Evolutionary conservation across 208 protist species (phyloP), one percentile per base, ranked within the genome.

Genomic region (Trypanosoma congolense): DNA sequence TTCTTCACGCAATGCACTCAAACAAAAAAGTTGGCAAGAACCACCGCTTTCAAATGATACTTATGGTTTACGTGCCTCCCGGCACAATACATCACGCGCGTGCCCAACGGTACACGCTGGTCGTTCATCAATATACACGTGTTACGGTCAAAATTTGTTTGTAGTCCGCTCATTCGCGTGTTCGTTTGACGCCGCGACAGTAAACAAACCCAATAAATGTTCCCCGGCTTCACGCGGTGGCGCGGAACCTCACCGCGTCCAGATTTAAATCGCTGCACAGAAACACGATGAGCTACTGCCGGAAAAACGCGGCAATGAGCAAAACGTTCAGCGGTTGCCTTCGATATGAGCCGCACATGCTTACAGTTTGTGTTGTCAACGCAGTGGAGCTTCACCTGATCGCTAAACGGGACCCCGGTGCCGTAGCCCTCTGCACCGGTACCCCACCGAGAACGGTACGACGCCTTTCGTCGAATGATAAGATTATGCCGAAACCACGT

Each of bases 311-410:
- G 79, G 64, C 83, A 89, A 66, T 93, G 83, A 14, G 89, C 85
- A 56, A 93, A 92, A n/a, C 85, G 85, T 73, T 96, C 85, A 2
- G 73, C 79, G 5, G 82, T 90, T 2, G 83, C 82, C 45, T 85
- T 83, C 10, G 87, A 79, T 42, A 96, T 92, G 47, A 96, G 80
- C 9, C 86, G 86, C 9, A 93, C 81, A 63, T 96, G 89, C 61
- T 92, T 91, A 68, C 89, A 96, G 70, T 91, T 92, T 26, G 89
- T 93, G 73, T 96, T 96, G 69, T 96, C 89, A 12, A 96, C 89
- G 49, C 89, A 96, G 69, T 96, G 84, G 54, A 96, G 71, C 60
- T 93, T 96, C 50, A 90, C 84, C 59, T 90, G 86, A 46, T 93
- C 83, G 48, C 82, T 88, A 30, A 96, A 73, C 12, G 85, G 83